These are phyloP conservation scores for Vanrija sp. DNA, from an alignment of 1,284 basidiomycete genomes.

Conservation along the genomic window DNA sequence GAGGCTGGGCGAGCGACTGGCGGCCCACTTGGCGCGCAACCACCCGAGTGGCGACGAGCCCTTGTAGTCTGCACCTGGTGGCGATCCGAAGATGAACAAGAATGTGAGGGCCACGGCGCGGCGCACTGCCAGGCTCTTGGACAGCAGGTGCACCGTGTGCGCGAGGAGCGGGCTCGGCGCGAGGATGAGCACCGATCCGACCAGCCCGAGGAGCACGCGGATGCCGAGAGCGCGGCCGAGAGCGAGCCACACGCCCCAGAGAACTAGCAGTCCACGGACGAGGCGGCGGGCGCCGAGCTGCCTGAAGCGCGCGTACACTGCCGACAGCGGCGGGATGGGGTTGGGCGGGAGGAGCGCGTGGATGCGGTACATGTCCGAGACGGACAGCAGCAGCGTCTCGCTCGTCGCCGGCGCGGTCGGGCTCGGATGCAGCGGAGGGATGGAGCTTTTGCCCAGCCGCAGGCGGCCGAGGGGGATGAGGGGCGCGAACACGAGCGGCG, in stretches of 20 bases:
- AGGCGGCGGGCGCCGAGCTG: slow-evolving; percentile 35
- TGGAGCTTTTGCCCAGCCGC: slow-evolving; percentile 48
- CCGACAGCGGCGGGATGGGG: slow-evolving; percentile 22
- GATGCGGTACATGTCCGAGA: slow-evolving; percentile 47
- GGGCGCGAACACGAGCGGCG: slow-evolving; percentile 37
- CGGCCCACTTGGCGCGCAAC: slow-evolving; percentile 46
- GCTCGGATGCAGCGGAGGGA: slow-evolving; percentile 1
- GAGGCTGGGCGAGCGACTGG: slow-evolving; percentile 37
- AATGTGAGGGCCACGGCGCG: slow-evolving; percentile 35
- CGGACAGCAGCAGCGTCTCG: slow-evolving; percentile 53
- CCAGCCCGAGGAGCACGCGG: slow-evolving; percentile 33
- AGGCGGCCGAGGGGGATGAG: slow-evolving; percentile 29
- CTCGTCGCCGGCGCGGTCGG: slow-evolving; percentile 57
- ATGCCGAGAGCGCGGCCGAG: slow-evolving; percentile 35
- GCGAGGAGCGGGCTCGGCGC: slow-evolving; percentile 44
- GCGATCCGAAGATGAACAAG: slow-evolving; percentile 45
- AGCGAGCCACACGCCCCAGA: slow-evolving; percentile 45
- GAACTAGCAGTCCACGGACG: slow-evolving; percentile 36
- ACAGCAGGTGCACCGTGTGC: slow-evolving; percentile 34
- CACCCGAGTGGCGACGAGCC: slow-evolving; percentile 37
- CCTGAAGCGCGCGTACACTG: slow-evolving; percentile 33
- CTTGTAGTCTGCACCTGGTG: slow-evolving; percentile 26
- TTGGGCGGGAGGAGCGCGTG: slow-evolving; percentile 43
- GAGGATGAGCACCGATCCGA: slow-evolving; percentile 42
- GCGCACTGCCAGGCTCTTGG: slow-evolving; percentile 38